These are phyloP conservation scores for Coprinellus aureogranulatus DNA, from an alignment of 768 basidiomycete genomes.

Conservation along the genomic window DNA sequence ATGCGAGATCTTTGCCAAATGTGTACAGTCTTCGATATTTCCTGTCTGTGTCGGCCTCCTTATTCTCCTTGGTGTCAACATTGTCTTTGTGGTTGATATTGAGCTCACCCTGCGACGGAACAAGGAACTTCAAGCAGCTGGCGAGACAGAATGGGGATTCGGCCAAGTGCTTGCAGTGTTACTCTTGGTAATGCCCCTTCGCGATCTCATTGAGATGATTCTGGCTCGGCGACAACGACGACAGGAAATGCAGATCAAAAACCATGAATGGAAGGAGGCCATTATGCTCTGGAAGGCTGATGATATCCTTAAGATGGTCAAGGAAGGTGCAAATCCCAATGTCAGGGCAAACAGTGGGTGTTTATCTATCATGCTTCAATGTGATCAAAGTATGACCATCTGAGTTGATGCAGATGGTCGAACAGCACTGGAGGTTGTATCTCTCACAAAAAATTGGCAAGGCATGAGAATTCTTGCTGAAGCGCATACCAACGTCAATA, in stretches of 20 bases:
- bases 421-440: too few species aligned
- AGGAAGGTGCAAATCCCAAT: background rate
- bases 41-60: background rate
- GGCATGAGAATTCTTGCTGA: too few species aligned
- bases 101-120: slow-evolving; percentile 3
- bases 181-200: background rate
- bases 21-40: background rate
- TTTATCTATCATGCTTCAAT: too few species aligned
- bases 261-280: background rate
- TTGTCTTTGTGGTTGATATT: slow-evolving; percentile 6
- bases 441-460: too few species aligned
- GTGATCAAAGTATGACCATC: too few species aligned
- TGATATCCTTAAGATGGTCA: background rate
- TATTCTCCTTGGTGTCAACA: slow-evolving; percentile 3
- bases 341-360: too few species aligned
- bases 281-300: background rate
- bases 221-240: background rate
- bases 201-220: background rate
- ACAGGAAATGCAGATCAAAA: background rate
- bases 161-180: background rate
- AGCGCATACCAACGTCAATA: too few species aligned
- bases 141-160: slow-evolving; percentile 5
- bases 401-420: too few species aligned
- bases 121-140: background rate
- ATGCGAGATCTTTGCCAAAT: too few species aligned